Evolutionary conservation across 371 early-diverging fungal species (phyloP), one percentile per base, ranked within the genome.

Genomic region (Coemansia sp.): DNA sequence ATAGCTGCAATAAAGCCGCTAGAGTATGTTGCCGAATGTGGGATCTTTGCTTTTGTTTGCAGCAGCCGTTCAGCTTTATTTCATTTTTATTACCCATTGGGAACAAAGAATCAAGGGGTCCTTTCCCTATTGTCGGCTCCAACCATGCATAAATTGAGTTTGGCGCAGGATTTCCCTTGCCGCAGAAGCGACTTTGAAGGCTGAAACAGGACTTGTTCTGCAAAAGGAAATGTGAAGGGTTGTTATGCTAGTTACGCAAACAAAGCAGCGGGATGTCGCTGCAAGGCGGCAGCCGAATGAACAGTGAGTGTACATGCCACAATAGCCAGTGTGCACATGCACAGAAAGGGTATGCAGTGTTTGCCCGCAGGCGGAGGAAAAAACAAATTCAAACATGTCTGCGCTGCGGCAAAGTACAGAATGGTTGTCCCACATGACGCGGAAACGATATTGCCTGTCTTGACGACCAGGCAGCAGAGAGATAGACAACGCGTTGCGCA

Each of bases 101-200:
- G 56, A 33, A 56, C 16, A 33, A 7, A 30, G 30, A 44, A 25
- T 25, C 8, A 33, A 33, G 47, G 58, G 58, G 21, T 33, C 39
- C 14, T 18, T 21, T 11, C 11, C 18, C n/a, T 58, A 40, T 23
- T 37, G 33, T 23, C 21, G 40, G 40, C 14, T 20, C 40, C 18
- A n/a, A 21, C 39, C 58, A 58, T 60, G 60, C 60, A 60, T 60
- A 60, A 47, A 60, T 60, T 60, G 60, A 60, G 48, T 23, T 60
- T 16, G 18, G 23, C 42, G 18, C 60, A 60, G 25, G 60, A 14
- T 26, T 21, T 60, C 23, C 16, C 21, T n/a, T 5, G 50, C 8
- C 50, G n/a, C 20, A 20, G 50, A 9, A 20, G 50, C 16, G 8
- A 44, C n/a, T n/a, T n/a, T n/a, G 44, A 16, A 5, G 44, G 44